These are phyloP conservation scores for Tubosaeta sp. DNA, from an alignment of 768 basidiomycete species.

Conservation along the genomic window DNA sequence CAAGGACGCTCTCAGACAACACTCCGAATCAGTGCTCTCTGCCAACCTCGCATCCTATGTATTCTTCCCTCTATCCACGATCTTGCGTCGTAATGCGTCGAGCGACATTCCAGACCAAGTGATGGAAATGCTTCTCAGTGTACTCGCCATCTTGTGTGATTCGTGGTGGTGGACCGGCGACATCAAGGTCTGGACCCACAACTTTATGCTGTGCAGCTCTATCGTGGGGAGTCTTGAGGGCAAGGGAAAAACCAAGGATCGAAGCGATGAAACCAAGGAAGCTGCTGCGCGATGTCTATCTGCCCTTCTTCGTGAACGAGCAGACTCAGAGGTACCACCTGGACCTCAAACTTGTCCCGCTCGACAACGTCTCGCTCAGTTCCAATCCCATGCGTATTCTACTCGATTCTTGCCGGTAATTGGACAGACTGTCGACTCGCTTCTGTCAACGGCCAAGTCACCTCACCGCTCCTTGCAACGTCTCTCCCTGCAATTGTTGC, in stretches of 20 bases:
- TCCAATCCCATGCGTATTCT: slow-evolving; percentile 38
- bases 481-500: slow-evolving; percentile 55
- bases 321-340: slow-evolving; percentile 37
- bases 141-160: slow-evolving; percentile 55
- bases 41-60: slow-evolving; percentile 72
- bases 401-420: slow-evolving; percentile 66
- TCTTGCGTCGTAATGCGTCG: slow-evolving; percentile 73
- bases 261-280: slow-evolving; percentile 79
- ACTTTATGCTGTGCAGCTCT: slow-evolving; percentile 72
- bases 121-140: slow-evolving; percentile 65
- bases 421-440: slow-evolving; percentile 75
- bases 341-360: slow-evolving; percentile 14
- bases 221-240: slow-evolving; percentile 60
- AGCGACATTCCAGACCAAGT: slow-evolving; percentile 72
- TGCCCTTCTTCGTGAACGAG: slow-evolving; percentile 55
- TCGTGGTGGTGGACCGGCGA: slow-evolving; percentile 88
- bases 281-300: slow-evolving; percentile 68
- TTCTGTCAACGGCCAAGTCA: slow-evolving; percentile 59
- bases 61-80: slow-evolving; percentile 82
- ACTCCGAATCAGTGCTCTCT: slow-evolving; percentile 42
- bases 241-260: slow-evolving; percentile 61
- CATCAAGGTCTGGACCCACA: slow-evolving; percentile 71
- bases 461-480: slow-evolving; percentile 58
- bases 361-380: slow-evolving; percentile 35
- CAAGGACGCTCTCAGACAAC: slow-evolving; percentile 40